These are phyloP conservation scores for Cardiospermum halicacabum DNA, from an alignment of 345 rosid species.

Conservation along the genomic window DNA sequence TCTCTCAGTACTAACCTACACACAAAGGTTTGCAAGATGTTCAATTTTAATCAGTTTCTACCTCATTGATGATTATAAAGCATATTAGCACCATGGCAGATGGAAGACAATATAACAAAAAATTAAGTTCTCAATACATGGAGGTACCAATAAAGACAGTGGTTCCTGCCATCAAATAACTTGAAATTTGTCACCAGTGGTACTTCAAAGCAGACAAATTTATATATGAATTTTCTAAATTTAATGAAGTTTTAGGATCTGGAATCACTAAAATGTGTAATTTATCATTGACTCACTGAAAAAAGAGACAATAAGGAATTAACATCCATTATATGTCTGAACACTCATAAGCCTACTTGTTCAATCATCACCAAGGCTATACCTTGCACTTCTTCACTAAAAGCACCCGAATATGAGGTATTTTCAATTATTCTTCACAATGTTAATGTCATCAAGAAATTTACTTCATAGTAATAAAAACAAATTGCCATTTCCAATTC, in stretches of 20 bases:
- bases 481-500: not conserved
- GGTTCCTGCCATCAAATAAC: not conserved
- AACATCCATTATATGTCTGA: not conserved
- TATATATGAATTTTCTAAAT: not conserved
- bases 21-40: conserved; percentile 7
- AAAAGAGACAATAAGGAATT: not conserved
- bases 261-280: not conserved
- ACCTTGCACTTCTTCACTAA: not conserved
- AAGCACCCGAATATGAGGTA: not conserved
- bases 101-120: not conserved
- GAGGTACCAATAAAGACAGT: not conserved
- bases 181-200: not conserved
- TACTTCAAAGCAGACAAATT: not conserved
- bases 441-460: conserved; percentile 2
- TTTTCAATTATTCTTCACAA: not conserved
- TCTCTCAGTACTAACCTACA: not conserved
- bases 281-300: not conserved
- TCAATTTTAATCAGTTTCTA: not conserved
- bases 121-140: not conserved
- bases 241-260: not conserved
- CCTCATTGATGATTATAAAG: not conserved
- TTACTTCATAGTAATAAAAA: not conserved
- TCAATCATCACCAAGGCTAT: not conserved
- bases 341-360: not conserved
- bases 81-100: not conserved